Base-by-base conservation (phyloP, 306 rosid species). In the Amphicarpaea edgeworthii region DNA sequence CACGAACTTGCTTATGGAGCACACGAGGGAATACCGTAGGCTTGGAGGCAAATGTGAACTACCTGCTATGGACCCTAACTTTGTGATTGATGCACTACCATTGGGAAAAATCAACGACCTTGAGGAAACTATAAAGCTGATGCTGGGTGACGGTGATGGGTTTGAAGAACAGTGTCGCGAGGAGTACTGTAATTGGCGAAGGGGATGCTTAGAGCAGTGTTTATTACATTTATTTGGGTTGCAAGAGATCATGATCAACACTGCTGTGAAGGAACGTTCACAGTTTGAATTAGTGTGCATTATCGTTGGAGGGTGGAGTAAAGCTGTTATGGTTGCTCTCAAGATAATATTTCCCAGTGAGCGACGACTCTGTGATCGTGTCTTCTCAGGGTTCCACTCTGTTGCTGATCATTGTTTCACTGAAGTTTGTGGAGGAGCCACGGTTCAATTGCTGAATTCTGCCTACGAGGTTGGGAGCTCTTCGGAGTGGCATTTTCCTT, bases 321-420 rank as follows among this genome's bases (percentile, higher is more conserved):
- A 84, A 53, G 87, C 86, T 23, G 63, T 85, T 2, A 79, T 82
- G 0, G 84, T 87, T 0, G 46, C 94, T 12, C 77, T 89, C 16
- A 83, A 82, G 45, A 82, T 86, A 46, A 78, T 92, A n/a, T 92
- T 88, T 60, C 97, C 97, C 5, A 84, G 85, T 14, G 98, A 93
- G 71, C 83, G 92, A 2, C 79, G 85, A 23, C 93, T 93, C 66
- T 88, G 93, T 30, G 87, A 85, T 43, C 87, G 87, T 1, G 74
- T 93, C 73, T 93, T 88, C 80, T 75, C 71, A 24, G 91, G 94
- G 24, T 81, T 87, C 77, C 63, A 92, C n/a, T 83, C 93, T 7
- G 78, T 87, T 16, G 80, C 86, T 0, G 88, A 85, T 15, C 83
- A 81, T 54, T 89, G 93, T 20, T 90, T 93, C 83, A 77, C 79